Evolutionary conservation across 176 grass and related monocot species (phyloP), one percentile per base, ranked within the genome.

Genomic region (barley (Hordeum vulgare)): DNA sequence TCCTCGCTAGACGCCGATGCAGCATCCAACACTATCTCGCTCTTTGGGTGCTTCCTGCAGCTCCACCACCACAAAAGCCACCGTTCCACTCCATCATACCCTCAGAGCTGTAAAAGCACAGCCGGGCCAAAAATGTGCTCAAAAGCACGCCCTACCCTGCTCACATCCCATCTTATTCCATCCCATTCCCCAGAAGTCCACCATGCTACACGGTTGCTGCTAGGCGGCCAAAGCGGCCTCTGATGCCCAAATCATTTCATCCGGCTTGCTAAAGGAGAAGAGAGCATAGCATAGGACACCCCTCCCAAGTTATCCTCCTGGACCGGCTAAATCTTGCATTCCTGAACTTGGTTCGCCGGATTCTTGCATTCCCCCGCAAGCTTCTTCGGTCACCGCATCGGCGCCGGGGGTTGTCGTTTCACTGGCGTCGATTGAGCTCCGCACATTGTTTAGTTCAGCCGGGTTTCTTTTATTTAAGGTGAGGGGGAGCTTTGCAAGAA

Each of bases 361-460:
- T 94, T 94, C 94, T 87, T 97, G 68, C 83, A 83, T 89, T 94
- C 83, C 10, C 35, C 90, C 67, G 72, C 65, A 94, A 86, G 80
- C 53, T 56, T 56, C 53, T 21, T 56, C 53, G 20, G 18, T 56
- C 53, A 20, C 18, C 18, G 53, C 26, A 53, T 33, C 44, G 9
- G 9, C 26, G 28, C 45, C 15, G 71, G 54, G 71, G 44, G 44
- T 21, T 33, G 49, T 26, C 15, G 42, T 1, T 24, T 8, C 4
- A 11, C 37, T 5, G 64, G 79, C 15, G 18, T 83, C 28, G 68
- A 1, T 83, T 45, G 56, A 31, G 26, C 88, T 89, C 77, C 69
- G 71, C 79, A 20, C 76, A 58, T 89, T 85, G 31, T 91, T 85
- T 81, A 83, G 78, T 13, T 61, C 58, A 29, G 74, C 3, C 9